Conservation (phyloP, 345 rosid species). For the Eucalyptus tenuipes region DNA sequence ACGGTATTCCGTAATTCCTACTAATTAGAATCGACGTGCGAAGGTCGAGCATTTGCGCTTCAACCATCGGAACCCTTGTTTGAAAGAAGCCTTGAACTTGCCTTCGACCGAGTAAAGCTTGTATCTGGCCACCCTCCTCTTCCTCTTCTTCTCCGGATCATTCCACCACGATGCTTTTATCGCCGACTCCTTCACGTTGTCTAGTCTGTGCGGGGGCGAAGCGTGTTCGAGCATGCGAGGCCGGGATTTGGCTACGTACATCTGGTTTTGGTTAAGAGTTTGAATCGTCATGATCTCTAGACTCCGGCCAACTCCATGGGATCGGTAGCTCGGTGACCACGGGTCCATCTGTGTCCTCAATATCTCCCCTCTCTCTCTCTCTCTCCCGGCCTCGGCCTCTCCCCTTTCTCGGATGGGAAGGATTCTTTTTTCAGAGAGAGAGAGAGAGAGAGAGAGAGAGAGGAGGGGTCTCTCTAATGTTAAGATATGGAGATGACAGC, state of each 20-base stretch:
- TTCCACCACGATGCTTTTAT: no score
- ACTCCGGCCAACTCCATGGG: no score
- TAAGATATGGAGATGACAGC: neutral
- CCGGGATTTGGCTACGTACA: no score
- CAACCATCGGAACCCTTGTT: neutral
- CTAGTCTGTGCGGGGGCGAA: no score
- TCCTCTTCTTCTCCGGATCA: constrained; percentile 18
- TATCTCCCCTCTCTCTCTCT: neutral
- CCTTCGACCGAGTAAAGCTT: neutral
- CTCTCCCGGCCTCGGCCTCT: neutral
- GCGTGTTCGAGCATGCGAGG: no score
- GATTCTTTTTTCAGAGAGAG: neutral
- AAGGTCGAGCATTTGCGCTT: constrained; percentile 1
- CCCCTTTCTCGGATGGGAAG: neutral
- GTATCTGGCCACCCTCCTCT: neutral
- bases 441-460: neutral
- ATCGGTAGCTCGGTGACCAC: no score
- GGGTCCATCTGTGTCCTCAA: no score
- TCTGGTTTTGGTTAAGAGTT: no score
- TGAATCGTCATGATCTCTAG: no score
- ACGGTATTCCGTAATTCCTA: neutral
- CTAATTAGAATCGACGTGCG: neutral
- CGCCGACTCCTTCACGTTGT: no score
- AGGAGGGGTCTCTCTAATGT: neutral
- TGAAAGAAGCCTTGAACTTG: neutral